A percentile compares a stretch with the other conserved stretches of the same genome.
phyloP scores from a whole-genome alignment of 1,139 yeast genomes.

The Wickerhamomyces sp. region DNA sequence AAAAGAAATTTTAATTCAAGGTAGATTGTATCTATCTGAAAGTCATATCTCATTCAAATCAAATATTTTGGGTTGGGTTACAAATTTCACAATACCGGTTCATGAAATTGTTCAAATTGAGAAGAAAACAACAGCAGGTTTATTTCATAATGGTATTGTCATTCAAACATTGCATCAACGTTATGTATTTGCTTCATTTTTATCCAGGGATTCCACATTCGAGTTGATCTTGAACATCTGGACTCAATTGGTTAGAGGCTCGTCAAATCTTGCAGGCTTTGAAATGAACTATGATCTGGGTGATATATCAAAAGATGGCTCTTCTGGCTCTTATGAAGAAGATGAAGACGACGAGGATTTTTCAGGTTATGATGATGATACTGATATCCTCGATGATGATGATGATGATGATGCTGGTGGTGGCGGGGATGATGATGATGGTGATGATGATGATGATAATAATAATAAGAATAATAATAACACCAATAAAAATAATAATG shows the following conservation, averaged over 20 bases:
- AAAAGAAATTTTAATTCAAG: constrained; percentile 68
- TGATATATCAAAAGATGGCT: constrained; percentile 1
- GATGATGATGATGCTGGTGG: constrained; percentile 7
- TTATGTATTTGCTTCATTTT: constrained; percentile 67
- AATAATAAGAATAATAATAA: constrained; percentile 10
- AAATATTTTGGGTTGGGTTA: constrained; percentile 70
- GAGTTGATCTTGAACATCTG: constrained; percentile 58
- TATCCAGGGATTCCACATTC: constrained; percentile 63
- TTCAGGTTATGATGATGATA: constrained; percentile 10
- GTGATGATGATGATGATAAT: constrained; percentile 8
- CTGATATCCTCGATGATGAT: constrained; percentile 6
- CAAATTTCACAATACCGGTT: constrained; percentile 59
- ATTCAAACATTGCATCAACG: constrained; percentile 67
- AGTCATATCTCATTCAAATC: constrained; percentile 63
- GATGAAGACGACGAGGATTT: too few species aligned
- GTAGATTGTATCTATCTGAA: constrained; percentile 60
- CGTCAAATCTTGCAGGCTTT: constrained; percentile 10
- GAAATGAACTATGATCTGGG: constrained; percentile 4
- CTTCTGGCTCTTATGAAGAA: constrained; percentile 5
- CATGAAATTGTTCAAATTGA: constrained; percentile 68
- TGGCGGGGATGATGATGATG: constrained; percentile 19
- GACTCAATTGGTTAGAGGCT: constrained; percentile 34
- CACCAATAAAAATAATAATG: too few species aligned
- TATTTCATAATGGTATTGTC: constrained; percentile 72
- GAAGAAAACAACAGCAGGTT: constrained; percentile 65